Base-by-base conservation (phyloP, 331 rosid species). In the Telfairia occidentalis region DNA sequence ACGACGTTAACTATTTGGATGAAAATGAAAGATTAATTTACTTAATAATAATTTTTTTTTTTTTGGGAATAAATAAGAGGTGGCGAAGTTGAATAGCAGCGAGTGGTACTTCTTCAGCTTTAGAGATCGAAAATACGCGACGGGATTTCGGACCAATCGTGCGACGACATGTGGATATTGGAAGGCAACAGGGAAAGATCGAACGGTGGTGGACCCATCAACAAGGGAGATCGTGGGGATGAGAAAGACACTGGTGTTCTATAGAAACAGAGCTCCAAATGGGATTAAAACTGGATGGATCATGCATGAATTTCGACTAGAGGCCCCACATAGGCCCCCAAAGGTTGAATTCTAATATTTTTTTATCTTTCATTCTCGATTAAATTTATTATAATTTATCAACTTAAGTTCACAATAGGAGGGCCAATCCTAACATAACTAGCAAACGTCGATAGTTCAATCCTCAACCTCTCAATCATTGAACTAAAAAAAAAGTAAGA, bases 41-140 rank as follows among this genome's bases (percentile, higher is more conserved):
- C 46, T 19, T 50, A 29, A 28, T 29, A 4, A 10, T 12, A 10
- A 53, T 58, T 5, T 0, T 1, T 70, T 28, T 28, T 34, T 16
- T 16, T 3, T 38, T 21, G 1, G 8, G 15, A 9, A 28, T 3
- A 26, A 2, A 0, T n/a, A 42, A 76, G 78, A 76, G 78, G 72
- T 60, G 60, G 73, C 73, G 1, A 76, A 76, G 73, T n/a, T 76
- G 45, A 76, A 76, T 16, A 61, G 32, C 55, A 45, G 11, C 2
- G 72, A 76, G 46, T 76, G 78, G 78, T 76, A 76, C 18, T 76
- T 76, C 73, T 76, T 76, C 60, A 76, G 78, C 60, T 76, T 76
- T 32, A 23, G 78, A 43, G 78, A 76, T 42, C 72, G 72, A 9
- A 76, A 76, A 60, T 76, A 76, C 1, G 78, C 78, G 1, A 76